phyloP scores from a whole-genome alignment of 2,329 filamentous ascomycete species.

The Sporothrix sp. region DNA sequence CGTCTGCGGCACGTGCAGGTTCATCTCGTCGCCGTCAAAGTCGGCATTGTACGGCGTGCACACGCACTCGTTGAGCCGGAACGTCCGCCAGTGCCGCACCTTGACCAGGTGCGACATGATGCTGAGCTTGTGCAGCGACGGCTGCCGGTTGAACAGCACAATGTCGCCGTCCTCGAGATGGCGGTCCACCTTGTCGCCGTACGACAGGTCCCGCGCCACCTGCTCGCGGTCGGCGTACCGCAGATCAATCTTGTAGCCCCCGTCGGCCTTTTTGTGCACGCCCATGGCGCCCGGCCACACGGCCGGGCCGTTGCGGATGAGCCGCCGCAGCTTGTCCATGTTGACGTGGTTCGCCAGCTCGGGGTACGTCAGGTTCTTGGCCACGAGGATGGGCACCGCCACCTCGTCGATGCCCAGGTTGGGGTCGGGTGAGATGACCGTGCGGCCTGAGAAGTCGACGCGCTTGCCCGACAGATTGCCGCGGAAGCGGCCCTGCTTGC shows the following conservation, averaged over 20 bases:
- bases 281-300: conserved; percentile 68
- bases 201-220: conserved; percentile 62
- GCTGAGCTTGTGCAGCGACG: conserved; percentile 95
- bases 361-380: conserved; percentile 91
- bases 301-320: conserved; percentile 64
- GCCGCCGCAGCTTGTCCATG: conserved; percentile 65
- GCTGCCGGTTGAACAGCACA: conserved; percentile 95
- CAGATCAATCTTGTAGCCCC: conserved; percentile 60
- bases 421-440: conserved; percentile 94
- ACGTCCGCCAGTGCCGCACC: conserved; percentile 88
- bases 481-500: conserved; percentile 93
- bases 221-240: conserved; percentile 63
- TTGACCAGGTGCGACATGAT: conserved; percentile 95
- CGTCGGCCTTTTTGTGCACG: conserved; percentile 49
- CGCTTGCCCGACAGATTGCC: conserved; percentile 96
- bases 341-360: conserved; percentile 82
- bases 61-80: conserved; percentile 94
- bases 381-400: conserved; percentile 82
- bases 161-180: conserved; percentile 94
- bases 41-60: conserved; percentile 98
- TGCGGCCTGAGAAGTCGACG: conserved; percentile 95
- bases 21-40: conserved; percentile 99
- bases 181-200: conserved; percentile 85
- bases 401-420: conserved; percentile 92
- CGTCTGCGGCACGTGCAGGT: conserved; percentile 92